These are phyloP conservation scores for Exophiala bonariae DNA, from an alignment of 2,329 filamentous ascomycete species.

Conservation along the genomic window DNA sequence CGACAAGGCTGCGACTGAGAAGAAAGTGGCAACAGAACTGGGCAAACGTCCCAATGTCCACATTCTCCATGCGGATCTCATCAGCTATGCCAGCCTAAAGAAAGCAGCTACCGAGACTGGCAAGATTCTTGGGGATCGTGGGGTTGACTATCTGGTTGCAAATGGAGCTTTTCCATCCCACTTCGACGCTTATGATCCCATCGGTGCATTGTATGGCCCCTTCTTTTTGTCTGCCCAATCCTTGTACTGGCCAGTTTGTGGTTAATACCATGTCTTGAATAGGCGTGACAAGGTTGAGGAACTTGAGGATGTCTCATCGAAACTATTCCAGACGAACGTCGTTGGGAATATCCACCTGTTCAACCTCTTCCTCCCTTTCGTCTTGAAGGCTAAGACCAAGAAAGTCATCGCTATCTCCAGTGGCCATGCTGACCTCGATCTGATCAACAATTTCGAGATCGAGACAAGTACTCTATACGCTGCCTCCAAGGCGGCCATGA, in stretches of 20 bases:
- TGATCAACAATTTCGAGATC: conserved; percentile 41
- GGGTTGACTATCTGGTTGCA: conserved; percentile 53
- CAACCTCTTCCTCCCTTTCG: conserved; percentile 53
- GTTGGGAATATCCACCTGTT: conserved; percentile 54
- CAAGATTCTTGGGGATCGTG: conserved; percentile 30
- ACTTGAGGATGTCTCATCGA: conserved; percentile 35
- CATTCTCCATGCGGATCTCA: conserved; percentile 48
- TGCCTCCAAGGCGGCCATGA: conserved; percentile 54
- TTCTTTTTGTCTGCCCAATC: too few relatives aligned
- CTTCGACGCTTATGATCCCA: conserved; percentile 23
- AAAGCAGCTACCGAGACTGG: conserved; percentile 34
- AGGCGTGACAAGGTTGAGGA: conserved; percentile 32
- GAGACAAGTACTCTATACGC: conserved; percentile 43
- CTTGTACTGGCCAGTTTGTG: too few relatives aligned
- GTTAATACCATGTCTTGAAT: neutral
- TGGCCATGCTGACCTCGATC: conserved; percentile 49
- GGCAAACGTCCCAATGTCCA: conserved; percentile 42
- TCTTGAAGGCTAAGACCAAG: conserved; percentile 52
- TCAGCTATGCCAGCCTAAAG: conserved; percentile 41
- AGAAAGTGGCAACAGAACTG: conserved; percentile 42
- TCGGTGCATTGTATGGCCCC: too few relatives aligned
- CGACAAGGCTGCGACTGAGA: conserved; percentile 44
- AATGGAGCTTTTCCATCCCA: conserved; percentile 47
- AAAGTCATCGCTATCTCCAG: conserved; percentile 54
- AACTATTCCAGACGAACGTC: conserved; percentile 49